phyloP scores from a whole-genome alignment of 768 basidiomycete species.

The Lentinula sp. region DNA sequence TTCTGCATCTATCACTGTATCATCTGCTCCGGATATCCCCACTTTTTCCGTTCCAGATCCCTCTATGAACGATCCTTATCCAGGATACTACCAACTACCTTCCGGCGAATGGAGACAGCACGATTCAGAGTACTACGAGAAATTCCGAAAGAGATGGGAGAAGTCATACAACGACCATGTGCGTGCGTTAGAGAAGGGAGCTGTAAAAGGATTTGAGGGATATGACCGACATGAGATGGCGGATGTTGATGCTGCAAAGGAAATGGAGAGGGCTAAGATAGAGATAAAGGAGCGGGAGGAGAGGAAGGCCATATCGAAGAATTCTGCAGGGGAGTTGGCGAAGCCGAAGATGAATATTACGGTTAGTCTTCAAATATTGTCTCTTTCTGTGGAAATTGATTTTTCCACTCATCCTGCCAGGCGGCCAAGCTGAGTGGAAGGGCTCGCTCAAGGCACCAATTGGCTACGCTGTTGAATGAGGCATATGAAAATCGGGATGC shows the following conservation, averaged over 20 bases:
- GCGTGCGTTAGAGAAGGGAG: conserved; percentile 66
- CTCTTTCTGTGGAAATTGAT: neutral
- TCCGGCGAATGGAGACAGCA: conserved; percentile 76
- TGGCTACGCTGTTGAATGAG: conserved; percentile 75
- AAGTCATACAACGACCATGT: conserved; percentile 65
- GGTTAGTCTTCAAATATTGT: conserved; percentile 31
- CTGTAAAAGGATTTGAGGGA: conserved; percentile 64
- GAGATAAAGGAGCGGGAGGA: conserved; percentile 76
- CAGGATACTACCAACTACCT: conserved; percentile 82
- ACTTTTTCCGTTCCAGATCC: conserved; percentile 72
- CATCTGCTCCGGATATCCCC: conserved; percentile 65
- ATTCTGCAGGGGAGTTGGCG: conserved; percentile 45
- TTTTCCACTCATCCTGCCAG: conserved; percentile 23
- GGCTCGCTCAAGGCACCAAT: conserved; percentile 71
- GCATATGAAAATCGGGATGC: conserved; percentile 81
- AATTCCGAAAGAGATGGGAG: conserved; percentile 70
- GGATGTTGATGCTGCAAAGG: conserved; percentile 61
- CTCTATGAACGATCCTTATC: conserved; percentile 69
- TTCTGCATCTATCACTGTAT: conserved; percentile 26
- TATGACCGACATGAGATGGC: conserved; percentile 46
- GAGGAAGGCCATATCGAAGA: conserved; percentile 67
- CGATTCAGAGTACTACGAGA: conserved; percentile 62
- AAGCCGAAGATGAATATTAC: conserved; percentile 82
- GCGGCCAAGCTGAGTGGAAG: conserved; percentile 66
- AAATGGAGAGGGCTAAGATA: conserved; percentile 72